Evolutionary conservation across 768 basidiomycete genomes (phyloP).

Genomic region (Rhodosporidiobolus sp.): DNA sequence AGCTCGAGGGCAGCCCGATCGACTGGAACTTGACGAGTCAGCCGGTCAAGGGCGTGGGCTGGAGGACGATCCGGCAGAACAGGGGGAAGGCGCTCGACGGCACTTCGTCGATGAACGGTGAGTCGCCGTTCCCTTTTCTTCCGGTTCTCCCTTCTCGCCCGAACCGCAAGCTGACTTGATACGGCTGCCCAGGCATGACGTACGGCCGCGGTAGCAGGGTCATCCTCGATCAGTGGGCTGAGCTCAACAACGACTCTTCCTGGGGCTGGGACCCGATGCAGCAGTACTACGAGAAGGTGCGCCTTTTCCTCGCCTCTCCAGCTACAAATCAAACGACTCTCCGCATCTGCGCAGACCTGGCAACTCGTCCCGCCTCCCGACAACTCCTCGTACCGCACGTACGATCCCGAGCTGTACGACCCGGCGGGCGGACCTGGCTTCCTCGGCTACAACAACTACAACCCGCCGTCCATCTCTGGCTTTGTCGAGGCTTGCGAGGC

Average conservation of each 20-base stretch:
- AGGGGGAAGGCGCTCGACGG: neutral
- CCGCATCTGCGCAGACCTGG: neutral
- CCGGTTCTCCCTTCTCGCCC: no score
- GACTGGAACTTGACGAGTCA: neutral
- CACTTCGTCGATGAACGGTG: neutral
- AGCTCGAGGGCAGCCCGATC: neutral
- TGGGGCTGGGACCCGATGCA: neutral
- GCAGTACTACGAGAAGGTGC: slow-evolving; percentile 1
- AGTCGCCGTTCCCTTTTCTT: neutral
- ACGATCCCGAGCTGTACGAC: slow-evolving; percentile 48
- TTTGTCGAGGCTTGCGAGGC: neutral
- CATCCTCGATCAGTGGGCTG: neutral
- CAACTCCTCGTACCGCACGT: neutral
- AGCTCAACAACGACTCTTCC: neutral
- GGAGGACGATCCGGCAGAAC: neutral
- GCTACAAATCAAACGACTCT: neutral
- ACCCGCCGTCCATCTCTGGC: neutral
- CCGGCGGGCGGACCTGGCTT: neutral
- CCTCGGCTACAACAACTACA: neutral
- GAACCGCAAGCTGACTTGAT: neutral
- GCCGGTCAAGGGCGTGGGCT: neutral
- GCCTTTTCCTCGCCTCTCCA: neutral
- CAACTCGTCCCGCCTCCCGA: neutral
- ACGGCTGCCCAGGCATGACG: no score
- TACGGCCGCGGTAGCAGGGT: neutral